Evolutionary conservation across 2,329 filamentous ascomycete species (phyloP).

Genomic region (Orbilia blumenaviensis): DNA sequence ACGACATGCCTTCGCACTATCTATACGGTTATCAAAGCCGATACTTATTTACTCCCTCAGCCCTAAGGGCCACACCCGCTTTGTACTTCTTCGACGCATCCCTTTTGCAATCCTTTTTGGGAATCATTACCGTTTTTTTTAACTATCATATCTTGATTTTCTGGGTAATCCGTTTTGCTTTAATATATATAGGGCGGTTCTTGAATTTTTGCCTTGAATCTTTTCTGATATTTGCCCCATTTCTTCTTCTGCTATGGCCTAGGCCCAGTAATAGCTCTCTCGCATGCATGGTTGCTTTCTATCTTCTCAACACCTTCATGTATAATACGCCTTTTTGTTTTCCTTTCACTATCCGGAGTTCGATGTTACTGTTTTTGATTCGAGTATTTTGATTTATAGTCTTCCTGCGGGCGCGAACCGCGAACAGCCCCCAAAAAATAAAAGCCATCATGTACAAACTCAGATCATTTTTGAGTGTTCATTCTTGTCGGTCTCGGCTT

Average conservation of each 20-base stretch:
- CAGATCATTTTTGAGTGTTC: background rate
- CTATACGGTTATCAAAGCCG: too few relatives aligned
- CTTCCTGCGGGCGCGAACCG: constrained; percentile 18
- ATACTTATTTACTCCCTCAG: constrained; percentile 1
- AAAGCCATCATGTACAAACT: constrained; percentile 35
- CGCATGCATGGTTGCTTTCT: constrained; percentile 6
- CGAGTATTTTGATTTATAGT: background rate
- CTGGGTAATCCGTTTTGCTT: background rate
- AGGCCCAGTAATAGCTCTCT: too few relatives aligned
- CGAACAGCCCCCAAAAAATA: background rate
- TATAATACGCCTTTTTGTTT: constrained; percentile 20
- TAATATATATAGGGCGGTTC: background rate
- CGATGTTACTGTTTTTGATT: background rate
- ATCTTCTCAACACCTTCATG: background rate
- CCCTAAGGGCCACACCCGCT: background rate
- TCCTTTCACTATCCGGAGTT: constrained; percentile 5
- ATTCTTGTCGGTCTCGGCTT: too few relatives aligned
- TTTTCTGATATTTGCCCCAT: background rate
- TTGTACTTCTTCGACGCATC: background rate
- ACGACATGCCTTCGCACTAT: background rate
- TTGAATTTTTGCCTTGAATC: background rate
- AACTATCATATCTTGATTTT: background rate
- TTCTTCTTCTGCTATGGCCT: background rate
- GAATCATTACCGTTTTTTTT: background rate
- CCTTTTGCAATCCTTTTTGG: background rate